These are phyloP conservation scores for Colletotrichum sp. DNA, from an alignment of 2,329 filamentous ascomycete genomes.

Conservation along the genomic window DNA sequence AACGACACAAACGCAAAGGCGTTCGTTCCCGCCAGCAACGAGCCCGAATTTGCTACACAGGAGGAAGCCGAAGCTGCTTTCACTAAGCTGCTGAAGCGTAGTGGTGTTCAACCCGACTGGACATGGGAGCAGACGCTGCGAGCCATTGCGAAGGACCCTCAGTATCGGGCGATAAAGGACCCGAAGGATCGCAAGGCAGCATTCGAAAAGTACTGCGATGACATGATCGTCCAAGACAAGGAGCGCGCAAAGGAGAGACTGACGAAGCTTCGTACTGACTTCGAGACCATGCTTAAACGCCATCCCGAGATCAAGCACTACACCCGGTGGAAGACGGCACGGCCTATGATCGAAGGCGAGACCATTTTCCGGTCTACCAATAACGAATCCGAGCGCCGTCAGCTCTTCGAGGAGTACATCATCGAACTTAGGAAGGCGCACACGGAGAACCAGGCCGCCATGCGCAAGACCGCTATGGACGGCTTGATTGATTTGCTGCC, in stretches of 20 bases:
- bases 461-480: slow-evolving; percentile 82
- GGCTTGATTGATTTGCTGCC: slow-evolving; percentile 80
- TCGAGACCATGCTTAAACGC: slow-evolving; percentile 92
- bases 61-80: slow-evolving; percentile 96
- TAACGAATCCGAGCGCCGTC: slow-evolving; percentile 84
- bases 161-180: slow-evolving; percentile 92
- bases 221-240: slow-evolving; percentile 90
- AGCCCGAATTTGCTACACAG: slow-evolving; percentile 78
- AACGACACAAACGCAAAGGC: slow-evolving; percentile 61
- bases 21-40: slow-evolving; percentile 68
- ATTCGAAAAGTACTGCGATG: slow-evolving; percentile 94
- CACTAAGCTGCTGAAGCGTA: slow-evolving; percentile 84
- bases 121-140: slow-evolving; percentile 90
- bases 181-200: slow-evolving; percentile 88
- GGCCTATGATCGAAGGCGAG: slow-evolving; percentile 92
- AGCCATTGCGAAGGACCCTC: slow-evolving; percentile 84
- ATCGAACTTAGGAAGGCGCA: slow-evolving; percentile 82
- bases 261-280: slow-evolving; percentile 90
- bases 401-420: slow-evolving; percentile 94
- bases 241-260: slow-evolving; percentile 92
- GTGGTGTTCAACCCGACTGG: slow-evolving; percentile 89
- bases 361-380: slow-evolving; percentile 93
- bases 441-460: slow-evolving; percentile 73
- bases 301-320: slow-evolving; percentile 98
- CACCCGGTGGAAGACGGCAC: slow-evolving; percentile 95